These are phyloP conservation scores for Eucalyptus brandiana DNA, from an alignment of 345 rosid genomes.

Conservation along the genomic window DNA sequence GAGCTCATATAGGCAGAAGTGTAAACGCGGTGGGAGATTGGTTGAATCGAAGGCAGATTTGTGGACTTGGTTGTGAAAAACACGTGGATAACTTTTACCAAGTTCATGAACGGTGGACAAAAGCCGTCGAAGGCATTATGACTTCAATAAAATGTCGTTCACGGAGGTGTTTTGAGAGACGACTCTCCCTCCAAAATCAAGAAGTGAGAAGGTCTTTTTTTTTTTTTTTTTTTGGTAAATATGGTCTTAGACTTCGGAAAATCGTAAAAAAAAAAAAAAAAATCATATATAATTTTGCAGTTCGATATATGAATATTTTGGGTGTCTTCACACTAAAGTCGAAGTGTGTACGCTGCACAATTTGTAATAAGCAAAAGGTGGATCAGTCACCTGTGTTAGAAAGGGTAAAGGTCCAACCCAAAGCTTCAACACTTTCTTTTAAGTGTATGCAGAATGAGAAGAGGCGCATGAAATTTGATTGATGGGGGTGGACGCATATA, in stretches of 20 bases:
- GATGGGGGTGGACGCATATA: accelerated
- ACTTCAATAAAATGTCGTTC: background rate
- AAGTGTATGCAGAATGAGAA: background rate
- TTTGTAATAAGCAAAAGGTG: background rate
- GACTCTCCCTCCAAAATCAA: background rate
- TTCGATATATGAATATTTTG: background rate
- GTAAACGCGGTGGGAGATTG: background rate
- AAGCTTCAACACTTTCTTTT: background rate
- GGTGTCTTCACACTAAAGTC: background rate
- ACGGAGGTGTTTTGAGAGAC: background rate
- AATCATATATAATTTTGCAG: background rate
- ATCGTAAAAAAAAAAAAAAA: background rate
- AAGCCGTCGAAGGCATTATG: background rate
- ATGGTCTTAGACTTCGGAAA: background rate
- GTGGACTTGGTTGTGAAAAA: background rate
- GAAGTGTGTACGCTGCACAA: background rate
- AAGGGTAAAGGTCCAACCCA: background rate
- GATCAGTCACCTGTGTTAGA: background rate
- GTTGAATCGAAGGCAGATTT: background rate
- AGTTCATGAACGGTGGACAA: background rate
- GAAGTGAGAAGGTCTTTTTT: background rate
- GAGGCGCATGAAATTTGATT: background rate
- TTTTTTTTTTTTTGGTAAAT: background rate
- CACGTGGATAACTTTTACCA: background rate
- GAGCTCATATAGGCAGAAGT: background rate